Percentiles rank a stretch among this genome's conserved stretches.
These are phyloP conservation scores for Phragmites australis DNA, from an alignment of 176 grass and related monocot genomes.

Conservation along the genomic window DNA sequence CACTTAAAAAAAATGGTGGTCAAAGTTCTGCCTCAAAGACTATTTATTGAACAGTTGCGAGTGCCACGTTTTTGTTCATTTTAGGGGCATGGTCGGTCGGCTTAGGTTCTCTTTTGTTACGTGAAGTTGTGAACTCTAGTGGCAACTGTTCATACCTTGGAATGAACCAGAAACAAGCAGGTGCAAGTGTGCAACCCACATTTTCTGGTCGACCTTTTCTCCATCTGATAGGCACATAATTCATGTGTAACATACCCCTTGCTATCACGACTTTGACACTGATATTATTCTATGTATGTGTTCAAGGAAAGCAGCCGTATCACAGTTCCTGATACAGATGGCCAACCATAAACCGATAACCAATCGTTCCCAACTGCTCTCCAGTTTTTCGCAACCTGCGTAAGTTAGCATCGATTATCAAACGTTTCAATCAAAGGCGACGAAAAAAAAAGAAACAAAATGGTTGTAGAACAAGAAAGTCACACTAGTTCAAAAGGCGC, in stretches of 20 bases:
- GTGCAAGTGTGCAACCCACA: not conserved
- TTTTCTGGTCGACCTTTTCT: not conserved
- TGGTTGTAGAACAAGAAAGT: not conserved
- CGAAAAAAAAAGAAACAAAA: not conserved
- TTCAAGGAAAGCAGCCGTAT: not conserved
- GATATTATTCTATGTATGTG: slow-evolving; percentile 15
- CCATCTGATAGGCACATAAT: not conserved
- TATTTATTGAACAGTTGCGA: too few species aligned
- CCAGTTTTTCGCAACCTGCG: not conserved
- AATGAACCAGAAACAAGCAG: not conserved
- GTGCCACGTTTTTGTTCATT: not conserved
- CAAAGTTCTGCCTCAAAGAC: too few species aligned
- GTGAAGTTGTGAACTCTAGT: not conserved
- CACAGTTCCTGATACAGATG: slow-evolving; percentile 26
- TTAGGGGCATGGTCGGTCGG: not conserved
- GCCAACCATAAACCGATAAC: slow-evolving; percentile 48
- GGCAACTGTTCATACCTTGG: not conserved
- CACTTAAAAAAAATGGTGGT: too few species aligned
- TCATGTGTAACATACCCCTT: not conserved
- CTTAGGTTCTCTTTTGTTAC: not conserved
- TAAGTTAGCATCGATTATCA: not conserved
- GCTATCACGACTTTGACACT: slow-evolving; percentile 6
- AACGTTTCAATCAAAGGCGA: not conserved
- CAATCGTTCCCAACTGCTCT: slow-evolving; percentile 26
- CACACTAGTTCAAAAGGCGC: not conserved